Evolutionary conservation across 2,329 filamentous ascomycete genomes (phyloP), one percentile per base, ranked within the genome.

Genomic region (Aspergillus ochraceus): DNA sequence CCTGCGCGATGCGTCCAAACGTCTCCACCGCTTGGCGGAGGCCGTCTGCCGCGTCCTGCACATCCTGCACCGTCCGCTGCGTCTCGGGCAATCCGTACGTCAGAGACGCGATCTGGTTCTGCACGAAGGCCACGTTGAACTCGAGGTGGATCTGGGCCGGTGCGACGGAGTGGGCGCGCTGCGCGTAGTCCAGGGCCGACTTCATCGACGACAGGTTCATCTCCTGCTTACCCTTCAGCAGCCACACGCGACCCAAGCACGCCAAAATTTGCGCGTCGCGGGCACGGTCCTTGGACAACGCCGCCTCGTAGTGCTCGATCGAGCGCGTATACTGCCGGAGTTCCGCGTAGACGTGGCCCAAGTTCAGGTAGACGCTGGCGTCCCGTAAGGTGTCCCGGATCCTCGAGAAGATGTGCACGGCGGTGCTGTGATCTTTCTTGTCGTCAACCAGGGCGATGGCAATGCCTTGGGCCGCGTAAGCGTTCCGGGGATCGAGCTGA

Each of bases 41-140:
- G 3, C 92, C 95, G 19, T 86, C 82, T 0, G 88, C 86, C 1
- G 94, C 93, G 56, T 89, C 86, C 71, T 96, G 85, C 8, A 99
- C 87, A 69, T 98, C 92, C 61, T 85, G 84, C 3, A 94, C 82
- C 0, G 90, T 90, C 54, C 92, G 88, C 71, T 93, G 88, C 6
- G 86, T 85, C 72, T 97, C 91, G 5, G 86, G 82, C 56, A 97
- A 81, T 39, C 81, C 83, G 75, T 92, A 89, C 57, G 97, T 87
- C 30, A 90, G 86, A 50, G 90, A 89, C 20, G 94, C 94, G 57
- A 98, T 88, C 74, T 97, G 93, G 63, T 97, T 96, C 73, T 98
- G 95, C 29, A 98, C 91, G 71, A 97, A 99, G 0, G 95, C 95
- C 29, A 99, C 91, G 71, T 99, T 99, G 84, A 99, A 99, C 74